These are phyloP conservation scores for Aphanomyces euteiches DNA, from an alignment of 352 stramenopile species.

Conservation along the genomic window DNA sequence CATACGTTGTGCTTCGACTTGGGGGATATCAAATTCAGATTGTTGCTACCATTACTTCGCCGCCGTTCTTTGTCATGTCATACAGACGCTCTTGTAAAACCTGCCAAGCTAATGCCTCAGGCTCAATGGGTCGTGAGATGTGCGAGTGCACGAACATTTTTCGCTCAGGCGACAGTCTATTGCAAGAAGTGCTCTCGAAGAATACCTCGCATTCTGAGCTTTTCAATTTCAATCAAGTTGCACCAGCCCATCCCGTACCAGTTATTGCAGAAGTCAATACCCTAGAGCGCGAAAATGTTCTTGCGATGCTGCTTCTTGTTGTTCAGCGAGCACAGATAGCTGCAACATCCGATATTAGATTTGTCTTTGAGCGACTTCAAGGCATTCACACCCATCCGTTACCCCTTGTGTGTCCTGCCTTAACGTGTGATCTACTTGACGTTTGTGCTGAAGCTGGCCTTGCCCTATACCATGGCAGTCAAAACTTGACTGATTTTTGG, in stretches of 20 bases:
- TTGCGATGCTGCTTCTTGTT: background rate
- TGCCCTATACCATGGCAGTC: too few species aligned
- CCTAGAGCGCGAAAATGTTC: background rate
- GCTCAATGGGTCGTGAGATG: background rate
- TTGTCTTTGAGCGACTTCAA: too few species aligned
- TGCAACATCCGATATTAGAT: too few species aligned
- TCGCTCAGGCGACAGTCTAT: background rate
- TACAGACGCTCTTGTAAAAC: constrained; percentile 26
- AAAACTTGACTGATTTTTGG: background rate
- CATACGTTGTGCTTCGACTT: too few species aligned
- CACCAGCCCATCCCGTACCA: background rate
- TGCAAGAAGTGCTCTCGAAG: background rate
- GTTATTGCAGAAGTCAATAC: background rate
- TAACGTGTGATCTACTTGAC: too few species aligned
- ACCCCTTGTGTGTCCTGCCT: too few species aligned
- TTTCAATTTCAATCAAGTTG: background rate
- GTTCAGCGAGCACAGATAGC: too few species aligned
- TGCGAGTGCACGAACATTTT: constrained; percentile 25
- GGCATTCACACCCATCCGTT: too few species aligned
- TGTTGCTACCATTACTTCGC: constrained; percentile 9
- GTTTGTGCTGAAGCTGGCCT: too few species aligned
- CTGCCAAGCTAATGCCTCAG: constrained; percentile 8
- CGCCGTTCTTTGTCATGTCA: constrained; percentile 25
- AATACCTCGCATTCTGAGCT: background rate
- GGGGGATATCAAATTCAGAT: too few species aligned